phyloP scores from a whole-genome alignment of 139 green algal genomes.

The Tetradesmus obliquus region DNA sequence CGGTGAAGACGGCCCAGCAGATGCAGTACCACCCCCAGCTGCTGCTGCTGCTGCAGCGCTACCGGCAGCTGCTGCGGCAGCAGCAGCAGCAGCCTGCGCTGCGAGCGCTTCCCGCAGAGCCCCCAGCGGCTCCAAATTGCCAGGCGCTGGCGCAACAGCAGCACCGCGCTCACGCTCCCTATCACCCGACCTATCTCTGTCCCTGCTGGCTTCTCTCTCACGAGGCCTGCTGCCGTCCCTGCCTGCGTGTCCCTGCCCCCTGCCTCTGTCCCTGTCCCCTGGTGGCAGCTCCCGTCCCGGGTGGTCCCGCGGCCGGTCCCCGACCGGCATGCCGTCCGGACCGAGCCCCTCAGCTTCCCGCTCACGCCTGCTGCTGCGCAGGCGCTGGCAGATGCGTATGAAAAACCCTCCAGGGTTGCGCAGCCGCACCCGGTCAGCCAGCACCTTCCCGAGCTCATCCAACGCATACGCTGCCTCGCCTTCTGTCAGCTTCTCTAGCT shows the following conservation, averaged over 20 bases:
- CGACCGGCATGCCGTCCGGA: neutral
- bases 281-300: neutral
- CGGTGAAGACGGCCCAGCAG: neutral
- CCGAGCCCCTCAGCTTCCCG: neutral
- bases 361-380: constrained; percentile 3
- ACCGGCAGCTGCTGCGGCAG: neutral
- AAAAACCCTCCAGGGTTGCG: constrained; percentile 30
- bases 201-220: neutral
- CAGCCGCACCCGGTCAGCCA: constrained; percentile 19
- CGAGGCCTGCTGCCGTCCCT: neutral
- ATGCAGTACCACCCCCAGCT: neutral
- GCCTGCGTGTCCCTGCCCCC: neutral
- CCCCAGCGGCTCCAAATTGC: neutral
- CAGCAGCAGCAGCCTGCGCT: neutral
- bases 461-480: constrained; percentile 35
- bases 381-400: constrained; percentile 35
- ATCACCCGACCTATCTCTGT: neutral
- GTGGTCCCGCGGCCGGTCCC: neutral
- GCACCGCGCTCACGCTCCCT: neutral
- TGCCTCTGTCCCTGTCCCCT: neutral
- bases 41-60: neutral
- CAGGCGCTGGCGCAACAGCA: neutral
- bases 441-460: constrained; percentile 20
- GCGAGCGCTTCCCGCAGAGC: neutral
- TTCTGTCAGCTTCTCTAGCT: constrained; percentile 40